Evolutionary conservation across 2,329 filamentous ascomycete species (phyloP).

Genomic region (Colletotrichum acutatum): DNA sequence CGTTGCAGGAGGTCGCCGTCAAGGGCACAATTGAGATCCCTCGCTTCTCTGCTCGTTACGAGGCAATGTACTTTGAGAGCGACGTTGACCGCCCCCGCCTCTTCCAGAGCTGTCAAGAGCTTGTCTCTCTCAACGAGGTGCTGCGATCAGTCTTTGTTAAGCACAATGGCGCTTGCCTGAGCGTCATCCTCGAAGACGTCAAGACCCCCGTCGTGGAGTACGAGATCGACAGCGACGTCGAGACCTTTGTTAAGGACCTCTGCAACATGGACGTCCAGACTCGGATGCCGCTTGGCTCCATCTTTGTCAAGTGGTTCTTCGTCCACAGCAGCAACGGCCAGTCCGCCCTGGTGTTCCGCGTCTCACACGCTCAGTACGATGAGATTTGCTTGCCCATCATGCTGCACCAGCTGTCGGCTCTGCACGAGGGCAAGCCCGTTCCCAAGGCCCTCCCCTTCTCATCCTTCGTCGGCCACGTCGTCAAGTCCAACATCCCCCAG

Average conservation of each 20-base stretch:
- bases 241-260: conserved; percentile 63
- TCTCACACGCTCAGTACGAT: conserved; percentile 78
- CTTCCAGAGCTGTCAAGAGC: conserved; percentile 60
- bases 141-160: conserved; percentile 73
- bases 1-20: conserved; percentile 69
- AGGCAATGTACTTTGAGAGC: conserved; percentile 70
- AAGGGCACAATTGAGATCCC: conserved; percentile 66
- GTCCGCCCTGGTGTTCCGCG: conserved; percentile 65
- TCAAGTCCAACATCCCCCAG: conserved; percentile 53
- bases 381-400: conserved; percentile 74
- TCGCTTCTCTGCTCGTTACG: conserved; percentile 72
- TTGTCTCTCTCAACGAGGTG: conserved; percentile 71
- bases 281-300: conserved; percentile 66
- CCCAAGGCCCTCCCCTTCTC: conserved; percentile 55
- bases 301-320: conserved; percentile 70
- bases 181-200: conserved; percentile 68
- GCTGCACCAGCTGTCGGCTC: conserved; percentile 67
- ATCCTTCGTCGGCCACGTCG: conserved; percentile 55
- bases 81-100: conserved; percentile 60
- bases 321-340: conserved; percentile 48
- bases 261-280: conserved; percentile 66
- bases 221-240: conserved; percentile 61
- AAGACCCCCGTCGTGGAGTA: conserved; percentile 61
- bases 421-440: conserved; percentile 53
- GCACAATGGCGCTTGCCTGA: conserved; percentile 60